Base-by-base conservation (phyloP, 352 stramenopile species). In the Phytopythium litorale region DNA sequence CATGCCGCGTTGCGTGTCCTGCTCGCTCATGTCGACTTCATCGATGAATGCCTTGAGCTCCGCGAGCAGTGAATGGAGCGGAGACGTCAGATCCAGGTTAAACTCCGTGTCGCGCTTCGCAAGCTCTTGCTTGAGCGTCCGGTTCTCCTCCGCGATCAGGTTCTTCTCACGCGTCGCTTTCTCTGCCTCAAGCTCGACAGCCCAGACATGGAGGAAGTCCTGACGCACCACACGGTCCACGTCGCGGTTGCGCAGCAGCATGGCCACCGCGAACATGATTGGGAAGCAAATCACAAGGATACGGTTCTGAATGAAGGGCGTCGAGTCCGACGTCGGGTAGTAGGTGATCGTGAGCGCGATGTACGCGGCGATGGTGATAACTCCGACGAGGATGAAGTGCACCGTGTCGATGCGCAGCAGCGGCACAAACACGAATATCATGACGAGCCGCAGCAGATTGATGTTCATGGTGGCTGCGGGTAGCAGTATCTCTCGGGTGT, bases 1-100 rank as follows among this genome's bases (percentile, higher is more conserved):
- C 63, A 88, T 82, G 3, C 81, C 74, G 11, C 80, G 79, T 19
- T 84, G 75, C 30, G 72, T 79, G 32, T 81, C 63, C 25, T 81
- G 72, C 0, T 86, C 71, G 49, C 72, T 89, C 70, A 94, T 77
- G 25, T 89, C 78, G 8, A 81, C 77, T 2, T 86, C 68, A 46
- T 92, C 80, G 1, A 91, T 68, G 54, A 94, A 89, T 0, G 79
- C 87, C 45, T 90, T 92, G 25, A 94, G 68, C 54, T 94, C 84
- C 4, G 81, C 79, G 16, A 94, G 67, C 11, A 94, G 66, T 21
- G 79, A 81, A 50, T 88, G 78, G 25, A 94, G 54, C 16, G 84
- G 84, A 21, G 84, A 92, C 0, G 81, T 89, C 42, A 94, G 61
- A 35, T 94, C 84, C n/a, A 94, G 65, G 38, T 74, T 81, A 58